A percentile compares a stretch with the other conserved stretches of the same genome.
Conservation (phyloP, 108 stramenopile species). For the Nitzschia sp. region DNA sequence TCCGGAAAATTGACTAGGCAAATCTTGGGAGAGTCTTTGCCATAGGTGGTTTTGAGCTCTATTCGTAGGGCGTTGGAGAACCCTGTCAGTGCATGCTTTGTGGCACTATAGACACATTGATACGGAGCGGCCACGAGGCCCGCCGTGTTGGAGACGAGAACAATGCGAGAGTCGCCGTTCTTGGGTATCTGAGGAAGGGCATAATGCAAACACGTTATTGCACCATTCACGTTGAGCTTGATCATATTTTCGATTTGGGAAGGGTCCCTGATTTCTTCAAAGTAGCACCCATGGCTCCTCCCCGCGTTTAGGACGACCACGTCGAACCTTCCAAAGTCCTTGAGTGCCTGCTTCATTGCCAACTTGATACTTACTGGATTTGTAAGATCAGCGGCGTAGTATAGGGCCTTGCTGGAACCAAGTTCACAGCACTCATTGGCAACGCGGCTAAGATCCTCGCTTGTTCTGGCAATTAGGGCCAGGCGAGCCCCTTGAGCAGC, state of each 20-base stretch:
- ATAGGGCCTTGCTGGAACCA: slow-evolving; percentile 15
- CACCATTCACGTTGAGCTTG: slow-evolving; percentile 29
- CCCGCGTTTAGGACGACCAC: slow-evolving; percentile 36
- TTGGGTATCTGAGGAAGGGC: slow-evolving; percentile 32
- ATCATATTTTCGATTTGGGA: slow-evolving; percentile 33
- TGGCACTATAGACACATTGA: slow-evolving; percentile 32
- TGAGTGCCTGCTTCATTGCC: slow-evolving; percentile 21
- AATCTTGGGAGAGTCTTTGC: slow-evolving; percentile 18
- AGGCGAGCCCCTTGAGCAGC: slow-evolving; percentile 39
- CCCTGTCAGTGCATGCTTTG: slow-evolving; percentile 35
- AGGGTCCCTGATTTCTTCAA: slow-evolving; percentile 38
- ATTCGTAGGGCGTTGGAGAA: slow-evolving; percentile 34
- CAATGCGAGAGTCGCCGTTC: slow-evolving; percentile 32
- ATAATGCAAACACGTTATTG: slow-evolving; percentile 27
- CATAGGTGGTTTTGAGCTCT: slow-evolving; percentile 29
- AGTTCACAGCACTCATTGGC: slow-evolving; percentile 43
- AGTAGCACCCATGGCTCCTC: slow-evolving; percentile 34
- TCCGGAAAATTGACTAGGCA: slow-evolving; percentile 29
- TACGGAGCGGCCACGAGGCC: slow-evolving; percentile 33
- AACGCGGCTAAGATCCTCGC: slow-evolving; percentile 29
- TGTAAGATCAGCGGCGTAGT: slow-evolving; percentile 25
- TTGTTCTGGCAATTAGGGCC: slow-evolving; percentile 38
- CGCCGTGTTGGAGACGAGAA: slow-evolving; percentile 23
- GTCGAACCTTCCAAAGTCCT: slow-evolving; percentile 26
- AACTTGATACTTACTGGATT: slow-evolving; percentile 26